phyloP scores from a whole-genome alignment of 768 basidiomycete genomes.

The Lanmaoa pseudosensibilis region DNA sequence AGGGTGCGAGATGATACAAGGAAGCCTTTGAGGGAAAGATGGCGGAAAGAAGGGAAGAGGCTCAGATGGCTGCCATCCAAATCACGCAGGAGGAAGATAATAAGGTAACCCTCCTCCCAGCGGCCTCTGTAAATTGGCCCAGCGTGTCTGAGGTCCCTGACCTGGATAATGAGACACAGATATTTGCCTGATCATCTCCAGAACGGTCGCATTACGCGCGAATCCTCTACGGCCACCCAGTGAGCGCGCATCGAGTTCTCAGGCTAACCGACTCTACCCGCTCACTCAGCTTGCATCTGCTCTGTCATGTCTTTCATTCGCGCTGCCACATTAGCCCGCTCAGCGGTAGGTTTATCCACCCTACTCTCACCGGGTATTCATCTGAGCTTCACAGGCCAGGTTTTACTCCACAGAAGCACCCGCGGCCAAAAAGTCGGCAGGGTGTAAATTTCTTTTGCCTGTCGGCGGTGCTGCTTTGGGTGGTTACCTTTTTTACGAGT shows the following conservation, averaged over 20 bases:
- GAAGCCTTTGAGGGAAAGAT: constrained; percentile 6
- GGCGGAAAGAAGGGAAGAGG: constrained; percentile 12
- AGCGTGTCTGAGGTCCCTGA: constrained; percentile 25
- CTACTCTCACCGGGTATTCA: not conserved
- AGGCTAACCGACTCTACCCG: not conserved
- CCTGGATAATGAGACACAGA: not conserved
- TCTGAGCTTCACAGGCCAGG: constrained; percentile 34
- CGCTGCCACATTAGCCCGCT: constrained; percentile 40
- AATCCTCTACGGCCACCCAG: not conserved
- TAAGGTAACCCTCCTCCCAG: constrained; percentile 20
- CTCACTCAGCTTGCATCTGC: not conserved
- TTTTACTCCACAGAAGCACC: constrained; percentile 48
- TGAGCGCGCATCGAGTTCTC: not conserved
- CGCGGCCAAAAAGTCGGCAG: constrained; percentile 47
- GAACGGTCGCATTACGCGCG: not conserved
- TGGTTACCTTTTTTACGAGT: constrained; percentile 50
- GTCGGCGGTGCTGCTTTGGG: constrained; percentile 36
- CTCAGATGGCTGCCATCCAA: constrained; percentile 15
- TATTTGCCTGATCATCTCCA: not conserved
- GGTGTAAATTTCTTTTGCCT: constrained; percentile 45
- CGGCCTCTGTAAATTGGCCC: constrained; percentile 7
- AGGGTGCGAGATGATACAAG: constrained; percentile 3
- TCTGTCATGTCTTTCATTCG: constrained; percentile 47
- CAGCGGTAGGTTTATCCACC: constrained; percentile 34
- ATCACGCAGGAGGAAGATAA: constrained; percentile 5